Percentiles rank a stretch among this genome's conserved stretches.
phyloP scores from a whole-genome alignment of 2,329 filamentous ascomycete species.

The Diaporthe caulivora region DNA sequence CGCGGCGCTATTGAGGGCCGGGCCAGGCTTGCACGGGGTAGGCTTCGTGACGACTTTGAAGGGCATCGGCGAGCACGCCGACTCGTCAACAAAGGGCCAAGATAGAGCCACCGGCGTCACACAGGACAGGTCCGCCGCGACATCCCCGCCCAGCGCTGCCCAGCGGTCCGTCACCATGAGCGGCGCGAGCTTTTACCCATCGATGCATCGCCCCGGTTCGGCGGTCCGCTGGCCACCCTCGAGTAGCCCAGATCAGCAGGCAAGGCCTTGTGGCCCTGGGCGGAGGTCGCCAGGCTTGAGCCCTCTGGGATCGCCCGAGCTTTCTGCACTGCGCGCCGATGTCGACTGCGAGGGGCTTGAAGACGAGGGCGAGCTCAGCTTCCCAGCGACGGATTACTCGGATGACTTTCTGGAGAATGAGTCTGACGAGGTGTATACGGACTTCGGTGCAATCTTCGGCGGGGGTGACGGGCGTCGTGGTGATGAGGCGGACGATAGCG shows the following conservation, averaged over 20 bases:
- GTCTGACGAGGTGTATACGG: constrained; percentile 65
- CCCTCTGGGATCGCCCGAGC: constrained; percentile 51
- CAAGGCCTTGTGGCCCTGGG: neutral
- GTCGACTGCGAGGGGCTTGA: constrained; percentile 47
- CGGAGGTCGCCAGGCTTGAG: constrained; percentile 41
- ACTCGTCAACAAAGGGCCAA: neutral
- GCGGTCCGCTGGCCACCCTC: constrained; percentile 19
- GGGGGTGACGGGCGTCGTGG: constrained; percentile 43
- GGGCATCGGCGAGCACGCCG: no score
- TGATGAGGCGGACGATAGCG: constrained; percentile 49
- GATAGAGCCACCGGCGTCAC: neutral
- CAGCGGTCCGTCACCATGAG: neutral
- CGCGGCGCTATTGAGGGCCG: constrained; percentile 48
- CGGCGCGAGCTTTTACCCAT: neutral
- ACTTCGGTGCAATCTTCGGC: constrained; percentile 66
- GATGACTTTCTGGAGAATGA: constrained; percentile 58
- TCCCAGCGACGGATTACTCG: constrained; percentile 60
- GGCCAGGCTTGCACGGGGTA: constrained; percentile 46
- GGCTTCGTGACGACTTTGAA: constrained; percentile 45
- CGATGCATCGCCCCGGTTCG: neutral
- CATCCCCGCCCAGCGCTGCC: neutral
- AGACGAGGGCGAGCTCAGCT: constrained; percentile 58
- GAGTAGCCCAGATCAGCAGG: constrained; percentile 12
- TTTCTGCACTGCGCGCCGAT: constrained; percentile 42
- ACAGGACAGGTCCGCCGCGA: neutral